A percentile compares a stretch with the other conserved stretches of the same genome.
phyloP scores from a whole-genome alignment of 345 rosid species.

The Laguncularia racemosa region DNA sequence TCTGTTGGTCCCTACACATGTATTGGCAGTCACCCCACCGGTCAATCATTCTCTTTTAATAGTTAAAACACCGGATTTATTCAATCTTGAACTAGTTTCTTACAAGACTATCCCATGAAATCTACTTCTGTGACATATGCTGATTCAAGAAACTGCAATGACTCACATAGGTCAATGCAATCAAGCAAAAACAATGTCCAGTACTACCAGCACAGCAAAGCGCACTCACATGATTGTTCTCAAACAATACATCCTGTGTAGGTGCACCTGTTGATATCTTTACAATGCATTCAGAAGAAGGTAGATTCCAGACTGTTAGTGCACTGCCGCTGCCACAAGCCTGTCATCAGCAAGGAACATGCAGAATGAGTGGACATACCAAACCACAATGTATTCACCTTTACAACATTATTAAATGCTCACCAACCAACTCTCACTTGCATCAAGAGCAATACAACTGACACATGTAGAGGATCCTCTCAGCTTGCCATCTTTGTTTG shows the following conservation, averaged over 20 bases:
- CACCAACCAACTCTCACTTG: slow-evolving; percentile 99
- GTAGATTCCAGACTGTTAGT: slow-evolving; percentile 79
- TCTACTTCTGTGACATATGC: too few relatives aligned
- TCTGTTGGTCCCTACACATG: too few relatives aligned
- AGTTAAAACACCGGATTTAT: too few relatives aligned
- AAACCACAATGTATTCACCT: neutral
- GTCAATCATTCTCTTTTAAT: too few relatives aligned
- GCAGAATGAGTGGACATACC: slow-evolving; percentile 2
- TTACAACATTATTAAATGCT: slow-evolving; percentile 21
- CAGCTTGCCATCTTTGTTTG: slow-evolving; percentile 34
- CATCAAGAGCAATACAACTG: slow-evolving; percentile 84
- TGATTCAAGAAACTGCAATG: too few relatives aligned
- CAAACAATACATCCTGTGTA: slow-evolving; percentile 67
- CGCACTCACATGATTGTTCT: slow-evolving; percentile 67
- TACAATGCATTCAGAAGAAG: slow-evolving; percentile 76
- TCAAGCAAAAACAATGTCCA: neutral
- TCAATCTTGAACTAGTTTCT: too few relatives aligned
- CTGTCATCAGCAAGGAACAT: slow-evolving; percentile 26
- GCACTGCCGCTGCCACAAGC: slow-evolving; percentile 65
- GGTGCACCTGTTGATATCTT: slow-evolving; percentile 35
- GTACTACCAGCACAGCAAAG: neutral
- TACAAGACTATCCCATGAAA: too few relatives aligned
- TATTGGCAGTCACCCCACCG: too few relatives aligned
- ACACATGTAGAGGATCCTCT: slow-evolving; percentile 37
- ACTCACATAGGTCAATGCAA: neutral